Evolutionary conservation across 495 filamentous ascomycete genomes (phyloP), one percentile per base, ranked within the genome.

Genomic region (Tuber umbilicatum): DNA sequence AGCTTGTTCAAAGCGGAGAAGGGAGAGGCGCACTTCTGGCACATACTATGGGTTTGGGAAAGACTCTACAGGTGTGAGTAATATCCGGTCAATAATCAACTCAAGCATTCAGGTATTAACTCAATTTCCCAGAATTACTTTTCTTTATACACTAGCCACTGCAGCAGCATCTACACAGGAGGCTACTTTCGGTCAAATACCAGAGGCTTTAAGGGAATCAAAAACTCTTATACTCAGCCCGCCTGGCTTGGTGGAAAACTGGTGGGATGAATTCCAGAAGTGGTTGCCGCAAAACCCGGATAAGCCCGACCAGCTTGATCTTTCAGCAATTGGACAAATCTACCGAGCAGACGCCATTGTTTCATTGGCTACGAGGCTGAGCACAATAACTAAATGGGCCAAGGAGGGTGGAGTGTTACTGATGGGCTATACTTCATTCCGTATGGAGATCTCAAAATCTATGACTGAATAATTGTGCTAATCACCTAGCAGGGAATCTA

Each of bases 31-130:
- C 93, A 79, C 85, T 97, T 4, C 87, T 98, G 41, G 93, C 94
- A 2, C 94, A 97, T 81, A 93, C 92, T 1, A 97, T 97, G 94
- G 94, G 94, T 2, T 83, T 98, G 23, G 94, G 94, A 21, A 98
- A 98, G 83, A 97, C 94, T 0, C 92, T 97, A 89, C 94, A 97
- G 81, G 86, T 91, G 85, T 88, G 83, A 84, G 88, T 89, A 38
- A n/a, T 31, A 60, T 37, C 60, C 10, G n/a, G 35, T 42, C 55
- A 60, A 60, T 17, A 31, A 17, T 16, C 4, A 64, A 31, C 55
- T 64, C 14, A 35, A 31, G 12, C 14, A 64, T 64, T 35, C 14
- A 35, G 35, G 31, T 64, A 31, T 64, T 73, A 76, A 80, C 64
- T 50, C 23, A 17, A 38, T 64, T 70, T 68, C 47, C n/a, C 60